phyloP scores from a whole-genome alignment of 2,329 filamentous ascomycete genomes.

The Aspergillus arachidicola region DNA sequence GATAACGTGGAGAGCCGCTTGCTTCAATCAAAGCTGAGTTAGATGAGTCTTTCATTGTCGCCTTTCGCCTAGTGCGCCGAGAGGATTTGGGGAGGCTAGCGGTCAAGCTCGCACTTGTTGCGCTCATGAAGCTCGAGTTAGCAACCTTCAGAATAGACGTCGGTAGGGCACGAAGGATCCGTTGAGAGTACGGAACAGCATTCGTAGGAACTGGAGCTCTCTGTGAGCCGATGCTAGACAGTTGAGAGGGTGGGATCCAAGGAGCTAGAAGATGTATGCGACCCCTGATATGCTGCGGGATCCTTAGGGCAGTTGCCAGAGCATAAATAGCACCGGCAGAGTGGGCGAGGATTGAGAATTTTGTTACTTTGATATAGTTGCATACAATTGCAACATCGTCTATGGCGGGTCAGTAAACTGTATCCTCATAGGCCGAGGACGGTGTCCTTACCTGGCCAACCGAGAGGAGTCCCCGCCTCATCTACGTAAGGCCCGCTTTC shows the following conservation, averaged over 20 bases:
- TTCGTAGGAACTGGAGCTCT: conserved; percentile 77
- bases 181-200: conserved; percentile 86
- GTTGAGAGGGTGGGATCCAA: conserved; percentile 89
- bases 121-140: conserved; percentile 92
- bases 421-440: not conserved
- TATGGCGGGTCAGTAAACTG: conserved; percentile 22
- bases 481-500: conserved; percentile 85
- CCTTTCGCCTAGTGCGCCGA: conserved; percentile 63
- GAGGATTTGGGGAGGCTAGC: conserved; percentile 72
- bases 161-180: conserved; percentile 84
- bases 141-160: conserved; percentile 90
- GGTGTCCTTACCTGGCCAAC: conserved; percentile 78
- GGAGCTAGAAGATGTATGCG: conserved; percentile 92
- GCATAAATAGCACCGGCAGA: conserved; percentile 98
- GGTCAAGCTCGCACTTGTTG: conserved; percentile 83
- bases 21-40: conserved; percentile 57
- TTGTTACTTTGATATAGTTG: conserved; percentile 85
- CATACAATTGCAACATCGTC: conserved; percentile 93
- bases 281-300: conserved; percentile 93
- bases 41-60: conserved; percentile 39
- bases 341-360: conserved; percentile 94
- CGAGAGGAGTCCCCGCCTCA: conserved; percentile 80
- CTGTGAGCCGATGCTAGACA: conserved; percentile 75
- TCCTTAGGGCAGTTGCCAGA: conserved; percentile 87
- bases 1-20: conserved; percentile 14